phyloP scores from a whole-genome alignment of 352 stramenopile genomes.

The Phytophthora rubi region DNA sequence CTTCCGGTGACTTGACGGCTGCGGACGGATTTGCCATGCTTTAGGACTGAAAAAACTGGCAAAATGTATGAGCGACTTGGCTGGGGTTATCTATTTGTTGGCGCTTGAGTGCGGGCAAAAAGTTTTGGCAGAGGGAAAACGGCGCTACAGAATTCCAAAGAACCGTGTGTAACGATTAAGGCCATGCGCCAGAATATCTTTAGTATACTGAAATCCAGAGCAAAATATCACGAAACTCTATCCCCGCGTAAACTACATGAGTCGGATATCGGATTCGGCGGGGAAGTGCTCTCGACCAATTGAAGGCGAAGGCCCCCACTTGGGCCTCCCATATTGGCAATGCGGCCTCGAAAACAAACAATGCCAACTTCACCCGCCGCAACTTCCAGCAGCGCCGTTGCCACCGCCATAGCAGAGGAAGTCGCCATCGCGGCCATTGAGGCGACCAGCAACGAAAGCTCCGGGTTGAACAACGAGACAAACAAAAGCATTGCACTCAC shows the following conservation, averaged over 20 bases:
- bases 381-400: too few relatives aligned
- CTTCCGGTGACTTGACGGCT: background rate
- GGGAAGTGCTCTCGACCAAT: constrained; percentile 29
- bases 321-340: constrained; percentile 32
- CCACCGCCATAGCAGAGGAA: background rate
- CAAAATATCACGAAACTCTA: background rate
- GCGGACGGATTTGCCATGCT: constrained; percentile 24
- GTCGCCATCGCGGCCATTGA: background rate
- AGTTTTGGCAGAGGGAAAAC: constrained; percentile 15
- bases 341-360: background rate
- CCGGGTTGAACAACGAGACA: background rate
- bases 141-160: constrained; percentile 9
- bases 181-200: background rate
- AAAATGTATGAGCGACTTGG: constrained; percentile 7
- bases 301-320: constrained; percentile 13
- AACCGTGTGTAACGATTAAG: constrained; percentile 3
- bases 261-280: background rate
- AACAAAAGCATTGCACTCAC: background rate
- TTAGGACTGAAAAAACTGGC: constrained; percentile 11
- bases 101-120: constrained; percentile 17
- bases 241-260: background rate
- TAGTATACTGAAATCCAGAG: background rate
- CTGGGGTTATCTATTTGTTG: background rate
- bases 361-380: constrained; percentile 15
- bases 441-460: background rate